Percentiles rank a stretch among this genome's conserved stretches.
Conservation (phyloP, 192 early-diverging fungal species). For the Helicostylum pulchrum region DNA sequence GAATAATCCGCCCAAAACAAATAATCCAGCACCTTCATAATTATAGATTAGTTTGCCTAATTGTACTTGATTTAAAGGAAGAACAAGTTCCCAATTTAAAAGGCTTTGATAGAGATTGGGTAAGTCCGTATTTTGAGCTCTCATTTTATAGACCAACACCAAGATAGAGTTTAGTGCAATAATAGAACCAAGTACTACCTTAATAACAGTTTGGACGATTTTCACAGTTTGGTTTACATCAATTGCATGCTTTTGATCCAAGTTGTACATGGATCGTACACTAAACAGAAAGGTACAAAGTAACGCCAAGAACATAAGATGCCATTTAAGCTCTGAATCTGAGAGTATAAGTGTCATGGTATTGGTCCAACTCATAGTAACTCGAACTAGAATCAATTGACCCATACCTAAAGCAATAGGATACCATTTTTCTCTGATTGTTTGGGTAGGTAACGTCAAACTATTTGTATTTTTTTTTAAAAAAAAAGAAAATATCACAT, state of each 20-base stretch:
- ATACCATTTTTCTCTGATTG: not conserved
- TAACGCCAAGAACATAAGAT: not conserved
- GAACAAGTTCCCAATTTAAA: slow-evolving; percentile 5
- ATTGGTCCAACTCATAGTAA: slow-evolving; percentile 46
- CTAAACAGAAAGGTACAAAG: not conserved
- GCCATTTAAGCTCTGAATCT: not conserved
- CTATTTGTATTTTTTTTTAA: not conserved
- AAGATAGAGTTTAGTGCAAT: slow-evolving; percentile 10
- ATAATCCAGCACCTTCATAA: slow-evolving; percentile 25
- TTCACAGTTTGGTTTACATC: slow-evolving; percentile 13
- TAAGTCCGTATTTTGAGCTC: slow-evolving; percentile 14
- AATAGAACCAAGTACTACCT: not conserved
- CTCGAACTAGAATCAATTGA: slow-evolving; percentile 40
- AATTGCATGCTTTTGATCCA: not conserved
- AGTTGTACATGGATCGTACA: not conserved
- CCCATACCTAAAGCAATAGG: not conserved
- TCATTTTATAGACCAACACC: slow-evolving; percentile 32
- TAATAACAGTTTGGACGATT: slow-evolving; percentile 16
- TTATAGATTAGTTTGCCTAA: slow-evolving; percentile 34
- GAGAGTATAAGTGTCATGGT: slow-evolving; percentile 17
- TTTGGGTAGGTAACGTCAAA: not conserved
- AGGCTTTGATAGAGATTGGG: slow-evolving; percentile 17
- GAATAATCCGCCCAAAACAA: slow-evolving; percentile 20
- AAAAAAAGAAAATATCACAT: not conserved
- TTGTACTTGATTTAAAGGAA: slow-evolving; percentile 18